Conservation (phyloP, 139 green algal species). For the Coelastrella sp. region DNA sequence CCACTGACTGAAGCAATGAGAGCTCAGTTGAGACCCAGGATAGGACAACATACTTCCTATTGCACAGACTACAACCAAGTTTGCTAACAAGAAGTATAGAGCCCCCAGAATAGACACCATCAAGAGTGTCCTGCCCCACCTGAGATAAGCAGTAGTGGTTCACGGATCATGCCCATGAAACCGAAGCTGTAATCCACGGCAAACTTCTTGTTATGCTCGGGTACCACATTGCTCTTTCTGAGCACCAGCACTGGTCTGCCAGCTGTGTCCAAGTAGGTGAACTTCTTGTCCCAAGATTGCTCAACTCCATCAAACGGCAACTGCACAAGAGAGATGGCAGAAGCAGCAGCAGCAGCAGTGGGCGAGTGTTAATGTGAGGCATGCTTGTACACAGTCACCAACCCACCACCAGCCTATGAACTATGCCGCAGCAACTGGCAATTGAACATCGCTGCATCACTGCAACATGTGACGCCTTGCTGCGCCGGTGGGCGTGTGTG, state of each 20-base stretch:
- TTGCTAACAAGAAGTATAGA: background rate
- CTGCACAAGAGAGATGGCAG: no score
- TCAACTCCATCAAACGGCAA: conserved; percentile 67
- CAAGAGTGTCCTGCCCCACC: conserved; percentile 5
- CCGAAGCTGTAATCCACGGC: conserved; percentile 75
- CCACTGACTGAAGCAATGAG: no score
- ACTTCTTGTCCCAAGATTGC: conserved; percentile 67
- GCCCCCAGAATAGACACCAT: background rate
- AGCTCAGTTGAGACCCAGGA: no score
- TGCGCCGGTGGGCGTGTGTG: no score
- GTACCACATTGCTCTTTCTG: conserved; percentile 72
- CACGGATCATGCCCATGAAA: conserved; percentile 57
- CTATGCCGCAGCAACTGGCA: no score
- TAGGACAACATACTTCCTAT: no score
- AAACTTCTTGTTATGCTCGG: conserved; percentile 56
- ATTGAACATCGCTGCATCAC: no score
- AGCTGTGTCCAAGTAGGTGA: conserved; percentile 89
- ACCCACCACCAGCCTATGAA: no score
- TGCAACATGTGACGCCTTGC: no score
- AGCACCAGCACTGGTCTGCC: conserved; percentile 90
- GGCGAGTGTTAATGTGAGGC: no score
- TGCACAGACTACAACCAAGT: background rate
- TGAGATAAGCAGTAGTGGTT: conserved; percentile 80
- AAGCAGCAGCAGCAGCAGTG: no score
- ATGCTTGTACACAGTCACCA: no score